A percentile compares a stretch with the other conserved stretches of the same genome.
Evolutionary conservation across 2,329 filamentous ascomycete species (phyloP).

Genomic region (Pestalotiopsis sp.): DNA sequence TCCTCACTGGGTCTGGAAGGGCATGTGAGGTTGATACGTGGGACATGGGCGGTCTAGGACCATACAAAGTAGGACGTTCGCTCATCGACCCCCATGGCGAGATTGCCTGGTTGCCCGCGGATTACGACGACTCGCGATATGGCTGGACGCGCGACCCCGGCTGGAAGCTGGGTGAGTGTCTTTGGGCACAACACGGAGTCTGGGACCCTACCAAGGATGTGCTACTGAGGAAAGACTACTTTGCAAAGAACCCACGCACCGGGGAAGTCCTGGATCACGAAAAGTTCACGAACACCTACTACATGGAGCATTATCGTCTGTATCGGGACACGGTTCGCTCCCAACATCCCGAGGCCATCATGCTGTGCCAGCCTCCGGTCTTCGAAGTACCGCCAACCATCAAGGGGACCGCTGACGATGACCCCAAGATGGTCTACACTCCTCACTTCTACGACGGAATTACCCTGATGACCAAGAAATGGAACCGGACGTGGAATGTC

Average conservation of each 20-base stretch:
- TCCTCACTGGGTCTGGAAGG: constrained; percentile 87
- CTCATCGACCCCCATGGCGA: constrained; percentile 88
- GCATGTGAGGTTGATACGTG: constrained; percentile 89
- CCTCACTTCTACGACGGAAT: constrained; percentile 97
- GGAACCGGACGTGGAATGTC: constrained; percentile 97
- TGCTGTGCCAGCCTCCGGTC: constrained; percentile 90
- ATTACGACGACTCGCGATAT: constrained; percentile 85
- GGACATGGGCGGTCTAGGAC: constrained; percentile 92
- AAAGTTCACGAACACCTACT: constrained; percentile 88
- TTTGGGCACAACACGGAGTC: constrained; percentile 96
- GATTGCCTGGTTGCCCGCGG: constrained; percentile 79
- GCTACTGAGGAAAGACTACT: constrained; percentile 84
- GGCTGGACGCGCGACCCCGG: constrained; percentile 85
- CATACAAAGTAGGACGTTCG: constrained; percentile 82
- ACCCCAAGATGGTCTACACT: constrained; percentile 87
- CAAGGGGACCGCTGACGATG: constrained; percentile 86
- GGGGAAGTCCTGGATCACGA: constrained; percentile 78
- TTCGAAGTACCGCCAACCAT: constrained; percentile 88
- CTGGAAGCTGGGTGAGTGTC: constrained; percentile 92
- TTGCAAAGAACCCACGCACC: constrained; percentile 75
- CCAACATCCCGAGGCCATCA: constrained; percentile 78
- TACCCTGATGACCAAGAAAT: constrained; percentile 96
- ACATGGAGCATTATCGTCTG: constrained; percentile 80
- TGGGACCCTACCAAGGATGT: constrained; percentile 84
- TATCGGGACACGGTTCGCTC: constrained; percentile 75